Base-by-base conservation (phyloP, 805 yeast species). In the Diddensiella transvaalensis region DNA sequence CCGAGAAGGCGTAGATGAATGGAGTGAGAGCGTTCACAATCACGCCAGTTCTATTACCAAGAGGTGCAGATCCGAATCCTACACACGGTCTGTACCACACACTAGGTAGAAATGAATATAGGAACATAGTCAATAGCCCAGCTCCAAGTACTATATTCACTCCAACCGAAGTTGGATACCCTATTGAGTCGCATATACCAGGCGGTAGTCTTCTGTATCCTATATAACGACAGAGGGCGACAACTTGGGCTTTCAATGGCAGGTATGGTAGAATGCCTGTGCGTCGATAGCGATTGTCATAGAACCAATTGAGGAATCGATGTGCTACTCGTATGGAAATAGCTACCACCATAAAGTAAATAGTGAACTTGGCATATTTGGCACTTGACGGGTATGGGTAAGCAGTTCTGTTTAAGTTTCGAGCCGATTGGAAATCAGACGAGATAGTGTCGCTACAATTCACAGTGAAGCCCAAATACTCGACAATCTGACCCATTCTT, bases 11-110 rank as follows among this genome's bases (percentile, higher is more conserved):
- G 38, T 40, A 55, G 29, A 55, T 55, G 30, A 55, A 51, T 15
- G 59, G 59, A 15, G 53, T 54, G 48, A 55, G 26, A 11, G 55
- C 55, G 42, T 55, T 55, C 18, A 56, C 48, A 48, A 55, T 51
- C n/a, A 55, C 10, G 4, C 54, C 59, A 1, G 59, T 46, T 29
- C 57, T 44, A 10, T 46, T 47, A 10, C 54, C 57, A 33, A 55
- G n/a, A 4, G 59, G 59, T 2, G 59, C 55, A 3, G 50, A 44
- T 4, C 57, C 59, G 30, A 55, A 50, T 19, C 36, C 46, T 15
- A 30, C 15, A 42, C 59, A 55, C 4, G 53, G 44, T 36, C 56
- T 19, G 40, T 54, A 55, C 41, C 48, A 54, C 2, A 40, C 40
- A 15, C 44, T 50, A 5, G 57, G 59, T 22, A 48, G 40, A 35